Percentiles rank a stretch among this genome's conserved stretches.
Conservation (phyloP, 768 basidiomycete species). For the Amylocystis lapponica region DNA sequence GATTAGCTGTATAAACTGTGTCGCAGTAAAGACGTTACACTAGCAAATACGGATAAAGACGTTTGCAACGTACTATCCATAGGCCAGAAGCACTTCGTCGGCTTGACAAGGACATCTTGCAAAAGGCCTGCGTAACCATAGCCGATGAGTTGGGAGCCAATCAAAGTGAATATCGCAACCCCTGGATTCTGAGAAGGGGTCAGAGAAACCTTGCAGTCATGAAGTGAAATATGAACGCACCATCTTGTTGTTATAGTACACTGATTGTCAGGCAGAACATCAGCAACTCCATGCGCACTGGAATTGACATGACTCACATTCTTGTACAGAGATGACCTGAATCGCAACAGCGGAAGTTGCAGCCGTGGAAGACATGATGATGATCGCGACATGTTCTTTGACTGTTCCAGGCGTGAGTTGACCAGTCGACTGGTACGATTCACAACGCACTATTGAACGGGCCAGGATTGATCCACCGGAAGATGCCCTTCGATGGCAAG, state of each 20-base stretch:
- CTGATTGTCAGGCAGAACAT: conserved; percentile 5
- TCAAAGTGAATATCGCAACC: conserved; percentile 30
- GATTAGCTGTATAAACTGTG: conserved; percentile 21
- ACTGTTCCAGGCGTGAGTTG: conserved; percentile 14
- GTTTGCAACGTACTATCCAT: conserved; percentile 18
- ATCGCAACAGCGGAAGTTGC: conserved; percentile 26
- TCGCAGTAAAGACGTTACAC: background rate
- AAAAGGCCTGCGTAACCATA: conserved; percentile 29
- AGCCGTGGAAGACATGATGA: conserved; percentile 29
- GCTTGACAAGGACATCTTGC: conserved; percentile 45
- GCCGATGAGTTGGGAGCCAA: conserved; percentile 28
- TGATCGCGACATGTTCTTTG: conserved; percentile 31
- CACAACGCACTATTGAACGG: conserved; percentile 29
- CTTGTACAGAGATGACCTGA: conserved; percentile 27
- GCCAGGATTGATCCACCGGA: conserved; percentile 31
- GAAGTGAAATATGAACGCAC: conserved; percentile 6
- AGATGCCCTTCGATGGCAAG: conserved; percentile 25
- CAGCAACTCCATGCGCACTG: background rate
- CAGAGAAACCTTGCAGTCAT: background rate
- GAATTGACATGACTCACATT: conserved; percentile 16
- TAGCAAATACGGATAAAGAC: background rate
- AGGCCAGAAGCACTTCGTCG: conserved; percentile 33
- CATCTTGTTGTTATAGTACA: conserved; percentile 35
- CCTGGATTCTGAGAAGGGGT: background rate
- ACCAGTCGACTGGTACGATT: background rate